Percentiles rank a stretch among this genome's conserved stretches.
phyloP scores from a whole-genome alignment of 768 basidiomycete species.

The Russula emetica region DNA sequence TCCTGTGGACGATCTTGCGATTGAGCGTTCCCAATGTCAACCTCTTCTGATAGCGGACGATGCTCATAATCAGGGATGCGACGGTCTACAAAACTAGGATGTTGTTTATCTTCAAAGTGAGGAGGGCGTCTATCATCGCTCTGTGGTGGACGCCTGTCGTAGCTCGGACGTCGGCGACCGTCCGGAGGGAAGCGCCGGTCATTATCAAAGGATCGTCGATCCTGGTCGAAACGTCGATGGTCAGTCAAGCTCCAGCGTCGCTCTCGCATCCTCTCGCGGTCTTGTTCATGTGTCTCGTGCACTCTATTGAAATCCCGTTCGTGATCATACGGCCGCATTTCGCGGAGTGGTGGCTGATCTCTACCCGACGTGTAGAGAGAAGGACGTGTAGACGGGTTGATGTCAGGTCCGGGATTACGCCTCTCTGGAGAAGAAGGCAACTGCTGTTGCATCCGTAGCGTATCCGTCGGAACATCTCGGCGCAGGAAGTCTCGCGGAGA shows the following conservation, averaged over 20 bases:
- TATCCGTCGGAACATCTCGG: not conserved
- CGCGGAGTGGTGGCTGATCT: conserved; percentile 30
- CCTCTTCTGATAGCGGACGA: conserved; percentile 18
- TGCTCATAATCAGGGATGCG: conserved; percentile 24
- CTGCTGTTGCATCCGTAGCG: conserved; percentile 1
- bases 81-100: conserved; percentile 19
- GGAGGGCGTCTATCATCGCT: conserved; percentile 29
- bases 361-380: conserved; percentile 32
- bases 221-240: conserved; percentile 38
- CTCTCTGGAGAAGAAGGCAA: conserved; percentile 14
- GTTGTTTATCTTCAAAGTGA: conserved; percentile 28
- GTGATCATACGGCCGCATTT: conserved; percentile 35
- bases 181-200: conserved; percentile 43
- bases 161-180: conserved; percentile 38
- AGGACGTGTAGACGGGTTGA: conserved; percentile 28
- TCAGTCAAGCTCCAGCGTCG: conserved; percentile 36
- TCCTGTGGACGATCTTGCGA: conserved; percentile 11
- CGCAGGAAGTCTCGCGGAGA: not conserved
- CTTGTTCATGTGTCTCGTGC: conserved; percentile 28
- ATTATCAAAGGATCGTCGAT: conserved; percentile 39
- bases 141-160: conserved; percentile 13
- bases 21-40: conserved; percentile 23
- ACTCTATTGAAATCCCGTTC: conserved; percentile 38
- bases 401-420: conserved; percentile 25
- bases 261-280: conserved; percentile 31